phyloP scores from a whole-genome alignment of 2,329 filamentous ascomycete species.

The Cyclaneusma minus region DNA sequence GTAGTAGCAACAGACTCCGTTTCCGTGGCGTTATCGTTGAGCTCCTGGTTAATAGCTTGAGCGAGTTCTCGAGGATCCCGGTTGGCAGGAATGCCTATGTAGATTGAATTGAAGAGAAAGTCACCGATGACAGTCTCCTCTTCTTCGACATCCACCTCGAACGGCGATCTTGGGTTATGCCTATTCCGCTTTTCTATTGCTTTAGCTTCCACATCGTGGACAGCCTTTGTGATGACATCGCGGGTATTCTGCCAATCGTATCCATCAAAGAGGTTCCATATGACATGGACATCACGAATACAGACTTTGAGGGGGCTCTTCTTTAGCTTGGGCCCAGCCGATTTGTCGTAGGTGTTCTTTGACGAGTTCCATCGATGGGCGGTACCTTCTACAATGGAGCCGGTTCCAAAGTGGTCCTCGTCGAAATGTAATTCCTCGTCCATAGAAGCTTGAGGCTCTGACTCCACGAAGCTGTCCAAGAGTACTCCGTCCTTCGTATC shows the following conservation, averaged over 20 bases:
- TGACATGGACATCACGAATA: conserved; percentile 77
- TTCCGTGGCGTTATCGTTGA: conserved; percentile 76
- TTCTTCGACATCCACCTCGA: conserved; percentile 55
- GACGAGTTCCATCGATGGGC: conserved; percentile 70
- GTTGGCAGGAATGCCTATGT: conserved; percentile 82
- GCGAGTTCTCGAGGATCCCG: conserved; percentile 71
- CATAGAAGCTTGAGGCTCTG: conserved; percentile 20
- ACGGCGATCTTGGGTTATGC: conserved; percentile 35
- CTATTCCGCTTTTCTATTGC: conserved; percentile 59
- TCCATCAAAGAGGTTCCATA: conserved; percentile 96
- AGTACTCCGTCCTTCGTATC: conserved; percentile 31
- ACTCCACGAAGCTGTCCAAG: conserved; percentile 22
- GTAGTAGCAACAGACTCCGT: conserved; percentile 79
- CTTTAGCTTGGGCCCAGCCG: conserved; percentile 42
- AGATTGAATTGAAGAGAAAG: conserved; percentile 96
- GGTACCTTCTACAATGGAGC: conserved; percentile 43
- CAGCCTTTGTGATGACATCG: conserved; percentile 72
- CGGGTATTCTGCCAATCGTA: conserved; percentile 91
- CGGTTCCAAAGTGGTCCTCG: conserved; percentile 61
- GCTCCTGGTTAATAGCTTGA: conserved; percentile 70
- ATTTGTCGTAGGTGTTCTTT: conserved; percentile 57
- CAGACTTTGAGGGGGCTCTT: conserved; percentile 61
- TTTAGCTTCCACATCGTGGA: conserved; percentile 72
- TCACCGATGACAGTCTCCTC: conserved; percentile 83
- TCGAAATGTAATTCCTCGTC: conserved; percentile 53